Base-by-base conservation (phyloP, 2,329 filamentous ascomycete species). In the Aspergillus novofumigatus region DNA sequence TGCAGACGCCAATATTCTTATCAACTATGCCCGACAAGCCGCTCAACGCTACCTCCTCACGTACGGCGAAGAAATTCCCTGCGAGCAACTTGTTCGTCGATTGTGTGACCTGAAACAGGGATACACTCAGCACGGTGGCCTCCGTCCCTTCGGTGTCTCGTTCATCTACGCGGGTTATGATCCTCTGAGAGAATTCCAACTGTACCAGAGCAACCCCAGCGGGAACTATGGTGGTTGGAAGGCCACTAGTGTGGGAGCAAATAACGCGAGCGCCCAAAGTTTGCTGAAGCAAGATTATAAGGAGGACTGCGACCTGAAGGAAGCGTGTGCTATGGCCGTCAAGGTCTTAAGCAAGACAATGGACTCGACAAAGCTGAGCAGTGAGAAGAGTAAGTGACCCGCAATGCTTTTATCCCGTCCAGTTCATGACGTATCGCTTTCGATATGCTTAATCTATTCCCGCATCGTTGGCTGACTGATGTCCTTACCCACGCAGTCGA, bases 91-190 rank as follows among this genome's bases (percentile, higher is more conserved):
- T 57, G 94, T 99, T 60, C 92, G 94, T 69, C 87, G 91, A 68
- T 84, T 99, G 70, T 99, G 95, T 79, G 94, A 99, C 81, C 81
- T 97, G 66, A 99, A 99, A 84, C 94, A 99, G 79, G 93, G 94
- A 61, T 99, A 99, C 81, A 99, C 94, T 64, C 94, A 99, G 77
- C 94, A 97, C 73, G 94, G 94, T 83, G 94, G 94, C 81, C 89
- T 99, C 58, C 91, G 94, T 67, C 94, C 94, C 17, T 99, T 99
- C 69, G 94, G 94, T 77, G 94, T 99, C 50, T 97, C 92, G 50
- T 97, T 99, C 85, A 97, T 99, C 83, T 99, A 99, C 74, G 95
- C 95, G 51, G 94, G 94, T 59, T 99, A 92, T 85, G 94, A 99
- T 73, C 91, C 91, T 59, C 90, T 95, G 78, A 86, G 92, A 71